These are phyloP conservation scores for Ambispora gerdemannii DNA, from an alignment of 192 early-diverging fungal genomes.

Conservation along the genomic window DNA sequence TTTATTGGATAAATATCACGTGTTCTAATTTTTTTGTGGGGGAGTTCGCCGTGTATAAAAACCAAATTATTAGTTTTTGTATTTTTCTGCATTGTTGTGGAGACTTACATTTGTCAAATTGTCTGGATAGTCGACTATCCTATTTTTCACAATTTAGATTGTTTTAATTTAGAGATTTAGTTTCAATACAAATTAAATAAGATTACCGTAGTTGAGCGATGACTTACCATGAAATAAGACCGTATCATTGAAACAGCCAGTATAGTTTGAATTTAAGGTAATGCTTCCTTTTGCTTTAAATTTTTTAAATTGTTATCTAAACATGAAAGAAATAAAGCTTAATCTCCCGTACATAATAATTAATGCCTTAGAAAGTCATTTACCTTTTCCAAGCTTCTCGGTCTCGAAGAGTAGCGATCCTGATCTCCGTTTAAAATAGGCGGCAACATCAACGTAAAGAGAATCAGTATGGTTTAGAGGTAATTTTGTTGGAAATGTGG, in stretches of 20 bases:
- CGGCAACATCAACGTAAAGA: constrained; percentile 5
- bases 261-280: neutral
- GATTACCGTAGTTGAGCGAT: neutral
- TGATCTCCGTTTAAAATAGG: neutral
- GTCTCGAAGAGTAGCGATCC: constrained; percentile 7
- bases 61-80: too few species aligned
- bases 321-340: neutral
- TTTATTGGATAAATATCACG: too few species aligned
- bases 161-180: neutral
- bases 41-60: too few species aligned
- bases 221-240: constrained; percentile 23
- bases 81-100: neutral
- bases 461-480: neutral
- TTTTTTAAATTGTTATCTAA: constrained; percentile 6
- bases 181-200: neutral
- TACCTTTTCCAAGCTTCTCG: constrained; percentile 11
- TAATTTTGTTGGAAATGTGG: neutral
- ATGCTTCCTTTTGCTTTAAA: neutral
- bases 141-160: too few species aligned
- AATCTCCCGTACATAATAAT: neutral
- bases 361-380: too few species aligned
- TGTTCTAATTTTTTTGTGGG: too few species aligned
- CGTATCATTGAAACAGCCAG: constrained; percentile 4
- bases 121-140: constrained; percentile 9
- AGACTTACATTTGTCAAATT: constrained; percentile 8